phyloP scores from a whole-genome alignment of 2,329 filamentous ascomycete species.

The Talaromyces sp. region DNA sequence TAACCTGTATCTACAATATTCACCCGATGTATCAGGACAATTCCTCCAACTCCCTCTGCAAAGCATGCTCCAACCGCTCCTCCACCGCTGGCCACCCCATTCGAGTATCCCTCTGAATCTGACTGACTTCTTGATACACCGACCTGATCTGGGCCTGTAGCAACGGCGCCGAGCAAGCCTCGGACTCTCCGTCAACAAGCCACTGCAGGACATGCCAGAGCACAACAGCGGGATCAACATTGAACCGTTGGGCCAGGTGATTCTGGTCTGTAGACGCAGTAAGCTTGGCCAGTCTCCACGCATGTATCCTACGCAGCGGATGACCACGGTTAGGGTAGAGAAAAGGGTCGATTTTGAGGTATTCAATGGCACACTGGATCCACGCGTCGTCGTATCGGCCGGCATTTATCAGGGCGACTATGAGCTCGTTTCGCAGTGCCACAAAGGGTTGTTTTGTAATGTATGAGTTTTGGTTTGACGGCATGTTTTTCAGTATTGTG shows the following conservation, averaged over 20 bases:
- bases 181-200: conserved; percentile 21
- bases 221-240: conserved; percentile 27
- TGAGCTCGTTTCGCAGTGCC: conserved; percentile 50
- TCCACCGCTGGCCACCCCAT: not conserved
- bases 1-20: no score
- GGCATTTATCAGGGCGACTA: conserved; percentile 43
- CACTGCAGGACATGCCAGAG: conserved; percentile 30
- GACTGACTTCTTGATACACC: not conserved
- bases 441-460: conserved; percentile 52
- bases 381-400: conserved; percentile 46
- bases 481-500: conserved; percentile 31
- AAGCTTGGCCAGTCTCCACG: conserved; percentile 25
- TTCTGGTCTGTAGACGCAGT: not conserved
- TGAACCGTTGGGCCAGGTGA: conserved; percentile 7
- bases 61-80: conserved; percentile 1
- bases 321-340: conserved; percentile 48
- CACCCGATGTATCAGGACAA: no score
- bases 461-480: conserved; percentile 34
- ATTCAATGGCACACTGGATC: conserved; percentile 48
- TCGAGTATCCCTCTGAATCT: not conserved
- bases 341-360: conserved; percentile 48
- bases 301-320: conserved; percentile 51
- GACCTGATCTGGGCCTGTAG: conserved; percentile 23
- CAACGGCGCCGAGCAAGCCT: conserved; percentile 26
- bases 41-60: not conserved